phyloP scores from a whole-genome alignment of 768 basidiomycete genomes.

The Rhizopogon roseolus region DNA sequence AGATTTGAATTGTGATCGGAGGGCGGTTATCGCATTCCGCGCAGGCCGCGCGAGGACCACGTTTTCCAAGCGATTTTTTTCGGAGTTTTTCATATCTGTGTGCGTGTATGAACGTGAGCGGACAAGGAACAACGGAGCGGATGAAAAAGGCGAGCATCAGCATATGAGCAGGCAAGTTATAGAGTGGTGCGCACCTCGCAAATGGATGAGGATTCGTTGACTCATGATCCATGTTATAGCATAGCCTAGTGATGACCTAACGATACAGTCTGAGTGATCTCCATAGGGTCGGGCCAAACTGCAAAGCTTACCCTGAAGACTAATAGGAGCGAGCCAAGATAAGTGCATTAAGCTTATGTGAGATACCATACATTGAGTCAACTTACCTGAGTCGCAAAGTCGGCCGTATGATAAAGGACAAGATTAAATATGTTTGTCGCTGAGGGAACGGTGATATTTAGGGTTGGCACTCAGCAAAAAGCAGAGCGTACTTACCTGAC shows the following conservation, averaged over 20 bases:
- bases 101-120: not conserved
- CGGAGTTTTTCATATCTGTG: slow-evolving; percentile 18
- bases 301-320: slow-evolving; percentile 44
- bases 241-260: slow-evolving; percentile 48
- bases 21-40: slow-evolving; percentile 15
- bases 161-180: not conserved
- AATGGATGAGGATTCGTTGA: slow-evolving; percentile 53
- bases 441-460: slow-evolving; percentile 12
- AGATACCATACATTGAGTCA: too few species aligned
- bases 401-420: slow-evolving; percentile 37
- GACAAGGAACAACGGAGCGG: not conserved
- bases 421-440: slow-evolving; percentile 50
- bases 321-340: slow-evolving; percentile 15
- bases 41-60: slow-evolving; percentile 17
- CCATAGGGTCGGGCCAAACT: not conserved
- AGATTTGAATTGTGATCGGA: slow-evolving; percentile 19
- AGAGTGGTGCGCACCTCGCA: slow-evolving; percentile 36
- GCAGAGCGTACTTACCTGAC: slow-evolving; percentile 35
- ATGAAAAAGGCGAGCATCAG: not conserved
- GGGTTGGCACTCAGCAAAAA: not conserved
- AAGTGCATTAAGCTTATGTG: not conserved
- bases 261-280: not conserved
- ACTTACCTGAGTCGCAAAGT: slow-evolving; percentile 40
- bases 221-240: slow-evolving; percentile 59
- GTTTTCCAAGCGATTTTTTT: slow-evolving; percentile 22